These are phyloP conservation scores for Artomyces pyxidatus DNA, from an alignment of 768 basidiomycete species.

Conservation along the genomic window DNA sequence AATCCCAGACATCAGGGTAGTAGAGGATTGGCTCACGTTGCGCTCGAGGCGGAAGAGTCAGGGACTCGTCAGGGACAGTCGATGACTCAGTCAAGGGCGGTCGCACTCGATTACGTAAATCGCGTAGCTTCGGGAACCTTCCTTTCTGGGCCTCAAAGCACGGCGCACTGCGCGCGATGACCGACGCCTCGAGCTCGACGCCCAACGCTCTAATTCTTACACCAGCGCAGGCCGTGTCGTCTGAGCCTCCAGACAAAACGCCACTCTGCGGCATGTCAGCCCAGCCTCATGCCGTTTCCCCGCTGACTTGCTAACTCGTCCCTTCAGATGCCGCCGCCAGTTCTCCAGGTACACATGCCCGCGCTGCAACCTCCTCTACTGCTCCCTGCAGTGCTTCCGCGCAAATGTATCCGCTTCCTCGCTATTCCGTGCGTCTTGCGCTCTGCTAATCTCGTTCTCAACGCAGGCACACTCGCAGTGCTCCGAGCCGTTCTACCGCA, in stretches of 20 bases:
- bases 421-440: not conserved
- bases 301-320: not conserved
- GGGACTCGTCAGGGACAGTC: not conserved
- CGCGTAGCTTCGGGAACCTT: too few species aligned
- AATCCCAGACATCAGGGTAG: slow-evolving; percentile 10
- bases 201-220: too few species aligned
- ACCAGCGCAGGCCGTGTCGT: too few species aligned
- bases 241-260: too few species aligned
- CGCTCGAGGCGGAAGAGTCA: not conserved
- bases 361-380: slow-evolving; percentile 73
- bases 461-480: slow-evolving; percentile 58
- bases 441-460: not conserved
- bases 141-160: too few species aligned
- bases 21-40: too few species aligned
- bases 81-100: too few species aligned
- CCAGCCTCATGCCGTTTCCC: too few species aligned
- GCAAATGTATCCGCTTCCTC: slow-evolving; percentile 26
- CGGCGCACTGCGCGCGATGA: too few species aligned
- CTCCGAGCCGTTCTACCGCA: slow-evolving; percentile 77
- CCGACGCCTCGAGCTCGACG: too few species aligned
- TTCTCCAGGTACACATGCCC: slow-evolving; percentile 79
- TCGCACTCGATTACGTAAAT: too few species aligned
- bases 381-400: slow-evolving; percentile 73
- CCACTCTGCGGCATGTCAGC: too few species aligned
- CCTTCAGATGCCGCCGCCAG: slow-evolving; percentile 60